Conservation (phyloP, 768 basidiomycete species). For the Kondoa malvinella region DNA sequence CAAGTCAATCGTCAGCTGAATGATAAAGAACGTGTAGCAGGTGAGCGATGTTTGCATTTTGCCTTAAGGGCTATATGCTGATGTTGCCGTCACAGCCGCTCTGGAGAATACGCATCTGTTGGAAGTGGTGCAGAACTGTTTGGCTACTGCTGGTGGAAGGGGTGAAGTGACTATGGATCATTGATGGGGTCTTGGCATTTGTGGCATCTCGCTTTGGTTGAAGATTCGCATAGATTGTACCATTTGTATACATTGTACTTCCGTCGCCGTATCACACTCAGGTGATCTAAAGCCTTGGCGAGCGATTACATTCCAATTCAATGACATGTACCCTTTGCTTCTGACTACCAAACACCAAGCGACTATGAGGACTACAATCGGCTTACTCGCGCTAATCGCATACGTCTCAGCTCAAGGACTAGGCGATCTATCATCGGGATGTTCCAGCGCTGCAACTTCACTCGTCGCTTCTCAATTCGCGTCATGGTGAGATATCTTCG, state of each 20-base stretch:
- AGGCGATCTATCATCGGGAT: neutral
- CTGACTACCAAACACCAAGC: no score
- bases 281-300: no score
- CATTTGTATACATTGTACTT: no score
- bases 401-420: neutral
- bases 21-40: slow-evolving; percentile 90
- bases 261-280: no score
- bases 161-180: neutral
- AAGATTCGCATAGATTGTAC: no score
- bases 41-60: neutral
- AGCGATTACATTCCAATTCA: no score
- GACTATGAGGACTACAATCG: no score
- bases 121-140: slow-evolving; percentile 43
- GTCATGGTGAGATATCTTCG: neutral
- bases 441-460: neutral
- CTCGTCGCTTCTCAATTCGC: neutral
- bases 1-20: slow-evolving; percentile 96
- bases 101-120: slow-evolving; percentile 76
- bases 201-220: no score
- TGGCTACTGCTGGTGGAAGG: neutral
- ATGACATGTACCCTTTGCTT: no score
- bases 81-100: slow-evolving; percentile 43
- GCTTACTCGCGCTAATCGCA: neutral
- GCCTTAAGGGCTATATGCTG: neutral
- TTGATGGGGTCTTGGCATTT: no score